Evolutionary conservation across 2,329 filamentous ascomycete genomes (phyloP).

Genomic region (Talaromyces sp.): DNA sequence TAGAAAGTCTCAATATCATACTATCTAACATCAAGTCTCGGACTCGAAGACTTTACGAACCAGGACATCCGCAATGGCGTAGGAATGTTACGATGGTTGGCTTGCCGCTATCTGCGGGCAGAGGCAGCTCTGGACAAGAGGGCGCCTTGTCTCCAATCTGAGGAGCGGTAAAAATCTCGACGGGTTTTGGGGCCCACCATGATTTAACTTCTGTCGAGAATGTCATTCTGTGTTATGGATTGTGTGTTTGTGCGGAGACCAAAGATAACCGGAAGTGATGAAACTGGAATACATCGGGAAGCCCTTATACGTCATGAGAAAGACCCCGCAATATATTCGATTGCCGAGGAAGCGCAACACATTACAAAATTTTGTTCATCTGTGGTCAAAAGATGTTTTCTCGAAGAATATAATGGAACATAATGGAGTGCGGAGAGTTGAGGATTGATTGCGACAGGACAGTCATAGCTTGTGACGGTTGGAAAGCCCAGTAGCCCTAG

Average conservation of each 20-base stretch:
- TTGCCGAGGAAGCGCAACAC: background rate
- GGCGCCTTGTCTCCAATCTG: background rate
- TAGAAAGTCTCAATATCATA: background rate
- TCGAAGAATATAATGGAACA: background rate
- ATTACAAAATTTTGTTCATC: background rate
- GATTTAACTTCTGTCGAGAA: background rate
- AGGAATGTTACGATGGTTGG: background rate
- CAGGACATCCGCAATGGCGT: background rate
- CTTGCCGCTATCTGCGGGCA: background rate
- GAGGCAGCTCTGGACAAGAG: background rate
- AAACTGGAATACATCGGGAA: background rate
- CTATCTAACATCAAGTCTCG: background rate
- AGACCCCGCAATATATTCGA: background rate
- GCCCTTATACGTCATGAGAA: background rate
- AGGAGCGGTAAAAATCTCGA: background rate
- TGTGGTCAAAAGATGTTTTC: background rate
- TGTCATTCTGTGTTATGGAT: background rate
- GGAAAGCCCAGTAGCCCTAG: background rate
- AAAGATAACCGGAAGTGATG: background rate
- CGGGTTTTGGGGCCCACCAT: background rate
- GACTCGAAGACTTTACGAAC: background rate
- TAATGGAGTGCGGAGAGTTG: background rate
- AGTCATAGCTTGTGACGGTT: background rate
- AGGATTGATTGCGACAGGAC: too few species aligned
- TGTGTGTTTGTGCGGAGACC: background rate